phyloP scores from a whole-genome alignment of 2,329 filamentous ascomycete species.

The Neopestalotiopsis rosae region DNA sequence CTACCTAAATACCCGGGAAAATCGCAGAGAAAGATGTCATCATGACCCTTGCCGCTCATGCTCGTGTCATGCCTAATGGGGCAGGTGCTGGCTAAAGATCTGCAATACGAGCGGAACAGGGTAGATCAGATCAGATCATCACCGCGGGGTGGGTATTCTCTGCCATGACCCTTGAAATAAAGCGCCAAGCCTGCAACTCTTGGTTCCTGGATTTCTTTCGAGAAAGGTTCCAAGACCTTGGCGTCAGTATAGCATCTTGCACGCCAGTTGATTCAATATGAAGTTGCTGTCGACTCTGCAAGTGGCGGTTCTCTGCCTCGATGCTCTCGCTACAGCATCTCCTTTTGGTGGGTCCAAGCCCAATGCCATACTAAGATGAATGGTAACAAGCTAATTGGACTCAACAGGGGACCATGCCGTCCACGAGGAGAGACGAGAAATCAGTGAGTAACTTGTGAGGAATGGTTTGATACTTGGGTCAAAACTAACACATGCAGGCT shows the following conservation, averaged over 20 bases:
- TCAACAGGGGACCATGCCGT: constrained; percentile 7
- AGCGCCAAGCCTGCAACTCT: background rate
- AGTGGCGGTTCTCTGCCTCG: background rate
- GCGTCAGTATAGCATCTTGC: background rate
- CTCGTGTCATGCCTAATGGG: background rate
- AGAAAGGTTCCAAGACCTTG: background rate
- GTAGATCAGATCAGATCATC: background rate
- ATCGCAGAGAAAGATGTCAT: background rate
- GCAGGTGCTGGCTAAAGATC: background rate
- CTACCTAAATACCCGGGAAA: background rate
- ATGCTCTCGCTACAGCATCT: background rate
- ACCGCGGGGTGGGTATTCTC: background rate
- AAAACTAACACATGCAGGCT: background rate
- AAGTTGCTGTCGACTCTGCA: background rate
- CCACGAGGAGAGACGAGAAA: background rate
- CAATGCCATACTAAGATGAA: background rate
- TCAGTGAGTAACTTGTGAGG: background rate
- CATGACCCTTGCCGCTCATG: background rate
- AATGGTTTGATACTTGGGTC: no score
- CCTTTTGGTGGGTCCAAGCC: constrained; percentile 3
- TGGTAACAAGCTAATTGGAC: background rate
- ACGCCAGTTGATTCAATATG: background rate
- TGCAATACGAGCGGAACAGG: background rate
- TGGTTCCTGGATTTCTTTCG: background rate
- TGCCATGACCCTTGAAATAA: background rate